phyloP scores from a whole-genome alignment of 495 filamentous ascomycete genomes.

The Amphirosellinia nigrospora region DNA sequence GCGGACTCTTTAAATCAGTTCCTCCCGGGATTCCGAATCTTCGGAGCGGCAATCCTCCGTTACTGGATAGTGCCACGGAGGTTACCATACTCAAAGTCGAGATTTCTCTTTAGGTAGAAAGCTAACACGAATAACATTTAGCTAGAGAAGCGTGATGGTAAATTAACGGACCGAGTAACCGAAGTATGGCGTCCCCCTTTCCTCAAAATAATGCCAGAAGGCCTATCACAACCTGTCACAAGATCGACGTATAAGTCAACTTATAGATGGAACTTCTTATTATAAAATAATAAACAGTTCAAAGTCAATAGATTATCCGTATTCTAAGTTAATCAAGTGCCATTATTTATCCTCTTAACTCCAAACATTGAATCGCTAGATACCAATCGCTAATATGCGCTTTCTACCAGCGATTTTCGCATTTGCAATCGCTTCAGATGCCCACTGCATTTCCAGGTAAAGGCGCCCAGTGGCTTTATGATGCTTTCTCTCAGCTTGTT shows the following conservation, averaged over 20 bases:
- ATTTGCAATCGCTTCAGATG: not conserved
- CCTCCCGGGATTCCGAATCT: not conserved
- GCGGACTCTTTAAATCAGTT: not conserved
- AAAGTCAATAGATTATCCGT: not conserved
- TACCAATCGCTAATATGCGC: not conserved
- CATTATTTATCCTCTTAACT: not conserved
- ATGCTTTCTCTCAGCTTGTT: not conserved
- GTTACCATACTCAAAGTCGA: not conserved
- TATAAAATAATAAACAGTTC: not conserved
- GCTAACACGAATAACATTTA: not conserved
- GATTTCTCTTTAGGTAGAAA: not conserved
- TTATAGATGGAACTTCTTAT: not conserved
- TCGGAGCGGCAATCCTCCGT: constrained; percentile 6
- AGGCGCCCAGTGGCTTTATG: not conserved
- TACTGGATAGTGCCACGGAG: not conserved
- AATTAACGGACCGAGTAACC: constrained; percentile 1
- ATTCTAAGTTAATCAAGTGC: not conserved
- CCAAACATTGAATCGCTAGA: not conserved
- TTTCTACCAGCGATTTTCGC: not conserved
- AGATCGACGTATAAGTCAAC: not conserved
- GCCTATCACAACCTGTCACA: not conserved
- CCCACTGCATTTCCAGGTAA: not conserved
- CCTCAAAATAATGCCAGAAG: not conserved
- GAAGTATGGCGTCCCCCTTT: not conserved
- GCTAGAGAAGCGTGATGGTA: not conserved